Evolutionary conservation across 1,284 basidiomycete species (phyloP).

Genomic region (Sporisorium reilianum): DNA sequence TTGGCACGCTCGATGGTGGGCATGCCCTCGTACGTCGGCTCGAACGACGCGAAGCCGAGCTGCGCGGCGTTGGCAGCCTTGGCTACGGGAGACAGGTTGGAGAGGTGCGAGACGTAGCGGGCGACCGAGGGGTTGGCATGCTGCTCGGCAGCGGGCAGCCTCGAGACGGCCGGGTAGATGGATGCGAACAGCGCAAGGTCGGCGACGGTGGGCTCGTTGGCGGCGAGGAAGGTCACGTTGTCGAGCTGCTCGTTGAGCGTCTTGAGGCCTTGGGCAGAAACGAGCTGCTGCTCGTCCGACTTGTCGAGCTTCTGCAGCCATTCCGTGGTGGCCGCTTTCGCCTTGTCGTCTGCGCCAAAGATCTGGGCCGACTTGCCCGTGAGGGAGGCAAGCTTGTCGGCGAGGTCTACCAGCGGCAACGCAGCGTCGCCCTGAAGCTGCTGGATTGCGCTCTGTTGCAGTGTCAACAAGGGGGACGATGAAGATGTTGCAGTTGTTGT

Average conservation of each 20-base stretch:
- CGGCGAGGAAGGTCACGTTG: constrained; percentile 57
- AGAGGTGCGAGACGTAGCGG: constrained; percentile 67
- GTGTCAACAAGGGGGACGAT: neutral
- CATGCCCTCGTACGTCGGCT: constrained; percentile 66
- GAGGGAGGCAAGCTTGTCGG: constrained; percentile 41
- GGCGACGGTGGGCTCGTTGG: constrained; percentile 62
- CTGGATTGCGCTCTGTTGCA: constrained; percentile 45
- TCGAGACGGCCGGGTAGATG: constrained; percentile 61
- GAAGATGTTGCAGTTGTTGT: too few species aligned
- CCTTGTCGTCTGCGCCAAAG: constrained; percentile 46
- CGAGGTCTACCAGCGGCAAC: constrained; percentile 42
- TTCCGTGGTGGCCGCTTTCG: constrained; percentile 31
- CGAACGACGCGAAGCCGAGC: constrained; percentile 55
- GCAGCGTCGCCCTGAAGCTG: constrained; percentile 46
- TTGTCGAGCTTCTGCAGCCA: constrained; percentile 52
- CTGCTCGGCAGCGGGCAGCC: constrained; percentile 59
- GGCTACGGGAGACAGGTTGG: constrained; percentile 52
- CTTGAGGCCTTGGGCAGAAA: constrained; percentile 52
- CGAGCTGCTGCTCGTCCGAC: constrained; percentile 44
- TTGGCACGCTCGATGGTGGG: constrained; percentile 59
- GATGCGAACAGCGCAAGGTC: constrained; percentile 67
- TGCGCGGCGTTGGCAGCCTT: constrained; percentile 46
- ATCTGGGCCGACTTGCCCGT: constrained; percentile 47
- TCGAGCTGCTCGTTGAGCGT: constrained; percentile 59
- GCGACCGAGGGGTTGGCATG: constrained; percentile 64